Conservation (phyloP, 495 filamentous ascomycete species). For the Trichoderma reesei region DNA sequence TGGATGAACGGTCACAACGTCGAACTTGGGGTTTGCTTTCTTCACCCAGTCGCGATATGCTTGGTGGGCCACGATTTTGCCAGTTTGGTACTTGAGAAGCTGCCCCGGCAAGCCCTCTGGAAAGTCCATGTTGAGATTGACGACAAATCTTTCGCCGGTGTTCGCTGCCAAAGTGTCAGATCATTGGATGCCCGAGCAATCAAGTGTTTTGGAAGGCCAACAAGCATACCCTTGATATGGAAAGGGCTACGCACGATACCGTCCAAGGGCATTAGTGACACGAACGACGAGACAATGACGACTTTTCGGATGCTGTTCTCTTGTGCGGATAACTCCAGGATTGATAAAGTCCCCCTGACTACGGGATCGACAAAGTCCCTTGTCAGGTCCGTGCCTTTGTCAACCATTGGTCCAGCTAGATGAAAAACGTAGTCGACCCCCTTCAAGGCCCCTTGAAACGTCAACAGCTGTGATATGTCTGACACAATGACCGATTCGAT, state of each 20-base stretch:
- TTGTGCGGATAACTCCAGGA: neutral
- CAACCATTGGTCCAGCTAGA: neutral
- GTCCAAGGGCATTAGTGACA: neutral
- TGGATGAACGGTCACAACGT: neutral
- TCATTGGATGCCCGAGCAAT: no score
- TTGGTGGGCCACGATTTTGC: slow-evolving; percentile 3
- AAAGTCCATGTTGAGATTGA: neutral
- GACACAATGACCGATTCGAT: neutral
- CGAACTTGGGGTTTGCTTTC: neutral
- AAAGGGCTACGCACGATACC: neutral
- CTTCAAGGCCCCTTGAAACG: neutral
- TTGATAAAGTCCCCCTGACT: neutral
- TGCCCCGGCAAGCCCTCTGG: neutral
- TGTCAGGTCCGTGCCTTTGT: neutral
- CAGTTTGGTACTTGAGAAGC: slow-evolving; percentile 1
- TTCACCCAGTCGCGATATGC: neutral
- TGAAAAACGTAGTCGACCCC: neutral
- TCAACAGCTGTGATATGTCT: neutral
- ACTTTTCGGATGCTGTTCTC: neutral
- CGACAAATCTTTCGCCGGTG: neutral
- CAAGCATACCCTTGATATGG: neutral
- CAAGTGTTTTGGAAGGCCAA: neutral
- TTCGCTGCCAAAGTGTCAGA: neutral
- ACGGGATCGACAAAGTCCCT: neutral
- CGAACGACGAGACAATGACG: neutral